Base-by-base conservation (phyloP, 2,329 filamentous ascomycete species). In the Didymella glomerata region DNA sequence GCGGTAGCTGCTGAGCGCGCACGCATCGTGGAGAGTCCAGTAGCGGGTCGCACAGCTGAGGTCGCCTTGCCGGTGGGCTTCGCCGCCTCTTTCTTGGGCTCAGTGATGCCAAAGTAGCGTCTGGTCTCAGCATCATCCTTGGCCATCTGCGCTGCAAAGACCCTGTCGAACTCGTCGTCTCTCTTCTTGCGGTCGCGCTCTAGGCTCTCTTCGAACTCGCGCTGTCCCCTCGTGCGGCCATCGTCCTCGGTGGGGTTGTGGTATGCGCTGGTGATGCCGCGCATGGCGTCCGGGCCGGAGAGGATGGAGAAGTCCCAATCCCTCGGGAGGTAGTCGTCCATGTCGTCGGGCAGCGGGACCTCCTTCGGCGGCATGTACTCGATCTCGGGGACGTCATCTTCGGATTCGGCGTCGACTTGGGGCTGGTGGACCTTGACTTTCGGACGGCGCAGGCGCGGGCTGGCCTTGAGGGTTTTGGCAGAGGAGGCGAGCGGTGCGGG, bases 351-450 rank as follows among this genome's bases (percentile, higher is more conserved):
- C 11, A 87, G 79, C n/a, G 87, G 76, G 3, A 76, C 57, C 48
- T 88, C 85, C 60, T 83, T 88, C 0, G 92, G 92, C 6, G 94
- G 92, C 74, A 92, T 93, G 76, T 96, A 97, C 81, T 98, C 95
- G 60, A 94, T 87, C 54, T 97, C 93, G 25, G 88, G 87, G 44
- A 91, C 87, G 25, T 84, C 80, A 49, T 81, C 82, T 61, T 83
- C 80, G 52, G 85, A 82, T 49, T 83, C 79, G n/a, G 78, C 74
- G 13, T 76, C 75, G 38, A 79, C 77, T 50, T 88, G 85, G 4
- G 83, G 81, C 57, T 88, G 86, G 38, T 88, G 84, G 45, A 92
- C 78, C 73, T 90, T 90, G 62, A 88, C 81, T 75, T 82, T 79
- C 66, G 82, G 73, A 74, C 82, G 71, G 72, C 77, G 76, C 68